phyloP scores from a whole-genome alignment of 805 yeast genomes.

The Teunomyces gatunensis region DNA sequence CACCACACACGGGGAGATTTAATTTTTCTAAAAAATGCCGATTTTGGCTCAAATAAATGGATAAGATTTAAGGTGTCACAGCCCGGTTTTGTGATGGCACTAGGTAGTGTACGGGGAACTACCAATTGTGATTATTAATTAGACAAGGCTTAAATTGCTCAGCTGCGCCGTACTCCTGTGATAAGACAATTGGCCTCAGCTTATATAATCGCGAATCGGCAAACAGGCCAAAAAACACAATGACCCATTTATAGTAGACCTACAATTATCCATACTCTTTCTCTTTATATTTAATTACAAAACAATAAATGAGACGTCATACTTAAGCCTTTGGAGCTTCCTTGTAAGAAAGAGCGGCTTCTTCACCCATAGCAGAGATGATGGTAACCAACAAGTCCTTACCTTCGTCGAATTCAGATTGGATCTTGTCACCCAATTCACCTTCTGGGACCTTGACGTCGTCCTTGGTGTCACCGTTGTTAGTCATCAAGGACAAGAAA shows the following conservation, averaged over 20 bases:
- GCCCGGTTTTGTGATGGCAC: not conserved
- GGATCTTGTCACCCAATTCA: conserved; percentile 91
- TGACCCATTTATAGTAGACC: not conserved
- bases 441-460: conserved; percentile 98
- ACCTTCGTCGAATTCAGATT: conserved; percentile 94
- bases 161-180: not conserved
- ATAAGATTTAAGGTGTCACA: not conserved
- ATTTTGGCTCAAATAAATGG: not conserved
- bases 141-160: not conserved
- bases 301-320: conserved; percentile 2
- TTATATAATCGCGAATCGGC: not conserved
- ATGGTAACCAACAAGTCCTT: conserved; percentile 96
- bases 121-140: not conserved
- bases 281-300: conserved; percentile 4
- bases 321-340: conserved; percentile 79
- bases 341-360: conserved; percentile 97
- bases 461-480: conserved; percentile 98
- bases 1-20: not conserved
- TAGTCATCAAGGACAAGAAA: conserved; percentile 92
- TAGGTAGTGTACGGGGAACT: not conserved
- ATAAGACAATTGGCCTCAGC: not conserved
- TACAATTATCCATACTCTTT: not conserved
- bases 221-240: not conserved
- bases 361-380: conserved; percentile 99
- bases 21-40: not conserved